Percentiles rank a stretch among this genome's conserved stretches.
phyloP scores from a whole-genome alignment of 169 alveolate genomes.

The Eimeria acervulina region DNA sequence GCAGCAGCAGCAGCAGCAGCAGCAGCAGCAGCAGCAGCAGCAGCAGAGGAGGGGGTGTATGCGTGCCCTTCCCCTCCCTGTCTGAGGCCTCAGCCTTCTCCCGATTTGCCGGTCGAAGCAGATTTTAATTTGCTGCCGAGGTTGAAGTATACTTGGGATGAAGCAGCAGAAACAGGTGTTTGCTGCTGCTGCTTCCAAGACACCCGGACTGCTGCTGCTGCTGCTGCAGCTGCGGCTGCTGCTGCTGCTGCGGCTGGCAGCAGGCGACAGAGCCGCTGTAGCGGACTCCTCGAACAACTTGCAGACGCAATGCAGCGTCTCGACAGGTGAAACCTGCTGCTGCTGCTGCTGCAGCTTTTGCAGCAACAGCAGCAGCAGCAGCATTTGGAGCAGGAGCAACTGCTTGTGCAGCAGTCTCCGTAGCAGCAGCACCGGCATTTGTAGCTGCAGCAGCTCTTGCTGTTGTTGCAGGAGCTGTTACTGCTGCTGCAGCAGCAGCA shows the following conservation, averaged over 20 bases:
- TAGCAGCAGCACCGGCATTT: not conserved
- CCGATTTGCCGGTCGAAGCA: not conserved
- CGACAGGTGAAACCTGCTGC: too few relatives aligned
- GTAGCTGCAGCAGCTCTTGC: not conserved
- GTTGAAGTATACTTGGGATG: not conserved
- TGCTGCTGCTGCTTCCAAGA: too few relatives aligned
- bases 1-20: conserved; percentile 44
- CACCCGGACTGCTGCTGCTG: too few relatives aligned
- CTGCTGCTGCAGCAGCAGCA: not conserved
- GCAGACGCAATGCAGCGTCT: too few relatives aligned
- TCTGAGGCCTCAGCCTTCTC: conserved; percentile 38
- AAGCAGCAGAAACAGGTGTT: not conserved
- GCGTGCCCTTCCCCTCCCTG: conserved; percentile 13
- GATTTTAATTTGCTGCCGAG: not conserved
- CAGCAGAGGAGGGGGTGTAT: conserved; percentile 11
- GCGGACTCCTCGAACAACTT: too few relatives aligned
- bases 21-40: conserved; percentile 55
- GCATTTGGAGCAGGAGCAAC: not conserved
- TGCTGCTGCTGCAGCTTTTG: not conserved
- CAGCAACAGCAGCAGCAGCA: too few relatives aligned
- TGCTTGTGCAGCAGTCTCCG: not conserved
- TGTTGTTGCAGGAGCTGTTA: not conserved
- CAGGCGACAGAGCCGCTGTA: too few relatives aligned
- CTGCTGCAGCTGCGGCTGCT: too few relatives aligned
- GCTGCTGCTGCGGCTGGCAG: too few relatives aligned